Percentiles rank a stretch among this genome's conserved stretches.
These are phyloP conservation scores for Solanum piurae DNA, from an alignment of 257 asterid species.

Conservation along the genomic window DNA sequence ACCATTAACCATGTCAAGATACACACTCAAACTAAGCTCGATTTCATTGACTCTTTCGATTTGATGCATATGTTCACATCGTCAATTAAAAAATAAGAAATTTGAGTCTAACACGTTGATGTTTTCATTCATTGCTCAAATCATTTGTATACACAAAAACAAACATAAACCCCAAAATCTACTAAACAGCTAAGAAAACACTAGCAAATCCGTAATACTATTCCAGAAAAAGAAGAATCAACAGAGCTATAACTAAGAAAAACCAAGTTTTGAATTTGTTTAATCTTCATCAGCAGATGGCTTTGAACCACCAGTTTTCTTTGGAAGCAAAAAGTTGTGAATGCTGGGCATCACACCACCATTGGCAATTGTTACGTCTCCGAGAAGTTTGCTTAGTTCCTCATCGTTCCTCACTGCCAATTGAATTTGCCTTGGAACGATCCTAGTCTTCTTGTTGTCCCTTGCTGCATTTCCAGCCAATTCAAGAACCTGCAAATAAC, in stretches of 20 bases:
- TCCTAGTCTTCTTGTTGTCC: conserved; percentile 11
- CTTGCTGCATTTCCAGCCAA: conserved; percentile 10
- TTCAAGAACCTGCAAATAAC: neutral
- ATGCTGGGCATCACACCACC: conserved; percentile 13
- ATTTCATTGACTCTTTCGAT: neutral
- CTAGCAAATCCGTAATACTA: neutral
- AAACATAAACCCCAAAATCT: neutral
- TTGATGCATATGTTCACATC: neutral
- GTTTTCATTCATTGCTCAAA: neutral
- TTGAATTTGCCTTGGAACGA: conserved; percentile 5
- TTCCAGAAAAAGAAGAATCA: neutral
- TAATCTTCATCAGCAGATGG: conserved; percentile 8
- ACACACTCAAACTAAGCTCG: neutral
- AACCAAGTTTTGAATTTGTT: neutral
- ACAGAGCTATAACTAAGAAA: neutral
- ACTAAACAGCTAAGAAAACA: neutral
- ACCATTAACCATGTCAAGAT: neutral
- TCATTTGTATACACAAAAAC: conserved; percentile 17
- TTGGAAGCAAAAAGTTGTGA: conserved; percentile 12
- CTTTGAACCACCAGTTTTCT: conserved; percentile 5
- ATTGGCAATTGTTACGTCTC: conserved; percentile 6
- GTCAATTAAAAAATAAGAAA: neutral
- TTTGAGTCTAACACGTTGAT: neutral
- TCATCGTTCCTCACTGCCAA: conserved; percentile 11
- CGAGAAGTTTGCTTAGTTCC: conserved; percentile 7